These are phyloP conservation scores for Cladosporium sp. DNA, from an alignment of 2,329 filamentous ascomycete species.

Conservation along the genomic window DNA sequence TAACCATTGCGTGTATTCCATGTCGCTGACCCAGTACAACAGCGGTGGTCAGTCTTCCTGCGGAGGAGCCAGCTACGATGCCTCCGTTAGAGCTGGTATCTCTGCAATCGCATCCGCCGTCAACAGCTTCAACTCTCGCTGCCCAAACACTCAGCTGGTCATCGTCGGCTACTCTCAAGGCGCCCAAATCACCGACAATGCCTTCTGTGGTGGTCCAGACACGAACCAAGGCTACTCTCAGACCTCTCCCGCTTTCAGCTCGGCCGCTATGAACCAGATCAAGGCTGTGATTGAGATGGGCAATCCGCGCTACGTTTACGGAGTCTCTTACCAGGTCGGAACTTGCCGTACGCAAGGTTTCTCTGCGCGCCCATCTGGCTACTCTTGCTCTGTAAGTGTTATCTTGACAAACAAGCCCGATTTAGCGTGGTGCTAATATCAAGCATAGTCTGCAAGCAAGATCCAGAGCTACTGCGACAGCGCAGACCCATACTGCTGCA, in stretches of 20 bases:
- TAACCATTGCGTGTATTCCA: background rate
- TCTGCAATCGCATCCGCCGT: slow-evolving; percentile 35
- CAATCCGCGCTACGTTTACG: slow-evolving; percentile 52
- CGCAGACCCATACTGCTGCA: slow-evolving; percentile 62
- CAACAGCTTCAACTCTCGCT: slow-evolving; percentile 21
- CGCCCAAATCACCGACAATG: slow-evolving; percentile 59
- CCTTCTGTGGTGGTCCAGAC: slow-evolving; percentile 55
- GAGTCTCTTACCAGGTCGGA: slow-evolving; percentile 57
- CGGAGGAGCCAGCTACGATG: slow-evolving; percentile 55
- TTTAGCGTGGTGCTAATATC: background rate
- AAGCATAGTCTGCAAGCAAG: slow-evolving; percentile 34
- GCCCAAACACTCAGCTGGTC: slow-evolving; percentile 24
- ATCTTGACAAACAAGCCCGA: background rate
- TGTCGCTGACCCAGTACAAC: background rate
- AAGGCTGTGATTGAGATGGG: slow-evolving; percentile 26
- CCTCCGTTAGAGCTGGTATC: slow-evolving; percentile 52
- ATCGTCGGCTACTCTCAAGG: slow-evolving; percentile 36
- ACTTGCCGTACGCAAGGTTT: slow-evolving; percentile 47
- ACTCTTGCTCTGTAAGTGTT: slow-evolving; percentile 39
- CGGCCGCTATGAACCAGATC: slow-evolving; percentile 19
- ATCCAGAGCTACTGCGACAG: slow-evolving; percentile 63
- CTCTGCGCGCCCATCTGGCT: slow-evolving; percentile 5
- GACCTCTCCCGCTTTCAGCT: slow-evolving; percentile 32
- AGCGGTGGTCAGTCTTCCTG: slow-evolving; percentile 58
- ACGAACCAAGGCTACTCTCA: slow-evolving; percentile 43